These are phyloP conservation scores for Leccinum uliginosum DNA, from an alignment of 768 basidiomycete species.

Conservation along the genomic window DNA sequence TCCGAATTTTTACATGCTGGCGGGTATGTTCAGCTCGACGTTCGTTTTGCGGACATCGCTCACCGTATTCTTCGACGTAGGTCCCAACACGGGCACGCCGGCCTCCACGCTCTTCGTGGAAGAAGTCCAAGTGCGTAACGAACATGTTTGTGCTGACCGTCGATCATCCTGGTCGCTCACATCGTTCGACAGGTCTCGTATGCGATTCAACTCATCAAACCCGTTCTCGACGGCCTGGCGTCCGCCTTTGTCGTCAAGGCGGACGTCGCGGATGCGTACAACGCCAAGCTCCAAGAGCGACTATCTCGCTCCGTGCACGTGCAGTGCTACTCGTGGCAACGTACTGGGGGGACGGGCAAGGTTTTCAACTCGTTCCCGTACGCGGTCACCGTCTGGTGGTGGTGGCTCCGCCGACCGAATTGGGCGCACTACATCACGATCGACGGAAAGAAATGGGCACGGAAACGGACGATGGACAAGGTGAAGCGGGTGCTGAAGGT, in stretches of 20 bases:
- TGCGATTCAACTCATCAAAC: constrained; percentile 26
- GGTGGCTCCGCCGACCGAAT: constrained; percentile 31
- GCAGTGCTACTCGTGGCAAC: constrained; percentile 41
- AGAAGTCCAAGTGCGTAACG: constrained; percentile 25
- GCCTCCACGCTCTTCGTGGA: constrained; percentile 26
- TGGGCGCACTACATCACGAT: constrained; percentile 35
- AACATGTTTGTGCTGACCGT: background rate
- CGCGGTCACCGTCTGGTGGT: constrained; percentile 30
- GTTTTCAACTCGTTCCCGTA: constrained; percentile 40
- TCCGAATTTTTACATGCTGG: constrained; percentile 34
- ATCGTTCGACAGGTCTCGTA: constrained; percentile 23
- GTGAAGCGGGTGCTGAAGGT: constrained; percentile 2
- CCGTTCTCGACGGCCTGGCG: constrained; percentile 22
- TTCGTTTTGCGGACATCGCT: background rate
- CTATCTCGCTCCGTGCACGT: constrained; percentile 20
- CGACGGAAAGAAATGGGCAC: constrained; percentile 37
- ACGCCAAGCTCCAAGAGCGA: constrained; percentile 17
- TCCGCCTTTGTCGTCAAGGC: constrained; percentile 21
- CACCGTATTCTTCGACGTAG: constrained; percentile 4
- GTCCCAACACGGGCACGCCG: constrained; percentile 26
- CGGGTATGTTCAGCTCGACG: constrained; percentile 18
- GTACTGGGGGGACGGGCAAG: constrained; percentile 34
- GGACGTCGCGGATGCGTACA: constrained; percentile 26
- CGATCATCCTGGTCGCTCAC: background rate
- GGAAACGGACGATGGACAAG: constrained; percentile 3